Conservation (phyloP, 805 yeast genomes). For the Yamadazyma kitorensis region DNA sequence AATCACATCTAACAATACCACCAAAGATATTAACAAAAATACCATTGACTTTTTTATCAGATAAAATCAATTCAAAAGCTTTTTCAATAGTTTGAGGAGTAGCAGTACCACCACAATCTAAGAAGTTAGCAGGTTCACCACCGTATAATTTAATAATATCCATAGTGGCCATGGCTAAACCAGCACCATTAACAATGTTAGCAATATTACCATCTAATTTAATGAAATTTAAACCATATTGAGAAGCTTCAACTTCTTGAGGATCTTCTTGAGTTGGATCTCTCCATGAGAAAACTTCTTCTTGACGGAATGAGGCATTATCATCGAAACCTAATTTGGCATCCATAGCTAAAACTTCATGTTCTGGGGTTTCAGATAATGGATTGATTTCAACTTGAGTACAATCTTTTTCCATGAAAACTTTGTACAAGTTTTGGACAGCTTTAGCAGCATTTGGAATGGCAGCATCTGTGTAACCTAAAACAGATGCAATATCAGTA, state of each 20-base stretch:
- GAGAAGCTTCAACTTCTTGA: constrained; percentile 89
- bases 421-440: constrained; percentile 81
- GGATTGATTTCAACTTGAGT: constrained; percentile 99
- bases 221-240: constrained; percentile 90
- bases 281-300: constrained; percentile 95
- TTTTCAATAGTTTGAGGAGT: constrained; percentile 97
- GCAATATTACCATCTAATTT: constrained; percentile 98
- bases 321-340: constrained; percentile 99
- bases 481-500: constrained; percentile 65
- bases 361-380: constrained; percentile 86
- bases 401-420: constrained; percentile 88
- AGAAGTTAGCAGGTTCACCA: constrained; percentile 98
- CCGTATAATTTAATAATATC: constrained; percentile 97
- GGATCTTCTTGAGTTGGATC: constrained; percentile 97
- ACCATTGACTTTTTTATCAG: constrained; percentile 87
- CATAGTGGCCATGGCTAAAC: constrained; percentile 99
- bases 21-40: constrained; percentile 98
- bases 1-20: constrained; percentile 99
- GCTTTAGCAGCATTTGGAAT: constrained; percentile 84
- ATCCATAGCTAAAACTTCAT: constrained; percentile 95
- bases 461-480: constrained; percentile 80
- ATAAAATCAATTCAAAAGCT: constrained; percentile 90
- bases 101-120: constrained; percentile 99
- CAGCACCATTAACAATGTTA: constrained; percentile 99
- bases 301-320: constrained; percentile 91